phyloP scores from a whole-genome alignment of 202 grass and related monocot genomes.

The Bolboschoenoplectus hybrid region DNA sequence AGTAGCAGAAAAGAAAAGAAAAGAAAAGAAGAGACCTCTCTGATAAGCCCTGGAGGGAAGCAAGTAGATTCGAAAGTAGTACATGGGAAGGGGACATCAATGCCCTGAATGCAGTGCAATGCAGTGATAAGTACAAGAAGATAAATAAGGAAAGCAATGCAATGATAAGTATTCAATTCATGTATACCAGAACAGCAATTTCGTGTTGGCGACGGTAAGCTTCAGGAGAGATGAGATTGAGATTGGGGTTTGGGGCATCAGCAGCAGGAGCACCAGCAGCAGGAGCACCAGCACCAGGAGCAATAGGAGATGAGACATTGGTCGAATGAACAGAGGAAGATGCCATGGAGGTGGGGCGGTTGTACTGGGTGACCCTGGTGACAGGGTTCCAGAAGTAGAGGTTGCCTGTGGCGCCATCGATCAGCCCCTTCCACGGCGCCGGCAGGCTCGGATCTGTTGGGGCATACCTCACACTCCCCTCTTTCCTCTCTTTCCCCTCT shows the following conservation, averaged over 20 bases:
- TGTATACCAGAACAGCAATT: conserved; percentile 69
- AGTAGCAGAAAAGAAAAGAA: too few species aligned
- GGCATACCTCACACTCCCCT: conserved; percentile 53
- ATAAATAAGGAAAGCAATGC: conserved; percentile 11
- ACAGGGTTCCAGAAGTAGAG: conserved; percentile 95
- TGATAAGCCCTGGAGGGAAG: conserved; percentile 50
- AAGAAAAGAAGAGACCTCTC: too few species aligned
- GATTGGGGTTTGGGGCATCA: too few species aligned
- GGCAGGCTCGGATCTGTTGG: conserved; percentile 76
- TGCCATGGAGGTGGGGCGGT: conserved; percentile 40
- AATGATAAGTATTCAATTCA: neutral
- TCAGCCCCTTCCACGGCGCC: conserved; percentile 75
- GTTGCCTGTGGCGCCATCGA: conserved; percentile 79
- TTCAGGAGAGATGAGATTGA: conserved; percentile 27
- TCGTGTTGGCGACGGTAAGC: conserved; percentile 83
- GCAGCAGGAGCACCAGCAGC: too few species aligned
- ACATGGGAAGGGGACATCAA: conserved; percentile 56
- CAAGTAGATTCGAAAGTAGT: conserved; percentile 68
- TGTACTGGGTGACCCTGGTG: conserved; percentile 76
- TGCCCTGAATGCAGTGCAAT: conserved; percentile 46
- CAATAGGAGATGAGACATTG: neutral
- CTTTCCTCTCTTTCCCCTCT: neutral
- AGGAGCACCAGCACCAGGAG: neutral
- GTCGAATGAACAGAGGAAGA: too few species aligned
- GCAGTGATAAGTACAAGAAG: neutral